These are phyloP conservation scores for Phaeodactylum tricornutum DNA, from an alignment of 108 stramenopile genomes.

Conservation along the genomic window DNA sequence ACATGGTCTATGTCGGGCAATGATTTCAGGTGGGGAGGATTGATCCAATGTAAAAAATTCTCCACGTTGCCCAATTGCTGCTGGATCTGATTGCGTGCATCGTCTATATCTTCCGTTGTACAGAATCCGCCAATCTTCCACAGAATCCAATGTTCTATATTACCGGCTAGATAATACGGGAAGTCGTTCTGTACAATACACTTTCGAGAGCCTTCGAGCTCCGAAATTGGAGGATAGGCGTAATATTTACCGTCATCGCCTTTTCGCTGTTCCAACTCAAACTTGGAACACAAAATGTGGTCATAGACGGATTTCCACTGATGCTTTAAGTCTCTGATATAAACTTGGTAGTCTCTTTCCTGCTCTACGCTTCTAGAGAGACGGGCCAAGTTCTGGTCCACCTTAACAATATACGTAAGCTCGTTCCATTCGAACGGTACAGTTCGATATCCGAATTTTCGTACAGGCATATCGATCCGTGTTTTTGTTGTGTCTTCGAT, in stretches of 20 bases:
- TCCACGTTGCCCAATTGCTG: background rate
- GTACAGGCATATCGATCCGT: constrained; percentile 11
- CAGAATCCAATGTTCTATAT: constrained; percentile 47
- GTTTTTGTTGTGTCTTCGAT: too few relatives aligned
- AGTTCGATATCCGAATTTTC: constrained; percentile 28
- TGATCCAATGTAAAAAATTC: constrained; percentile 35
- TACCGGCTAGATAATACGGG: constrained; percentile 33
- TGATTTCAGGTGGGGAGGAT: constrained; percentile 46
- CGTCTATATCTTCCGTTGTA: constrained; percentile 7
- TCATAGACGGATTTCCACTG: background rate
- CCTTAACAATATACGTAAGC: constrained; percentile 19
- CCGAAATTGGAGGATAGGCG: background rate
- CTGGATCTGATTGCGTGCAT: constrained; percentile 3
- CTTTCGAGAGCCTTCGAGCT: background rate
- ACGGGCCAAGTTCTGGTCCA: constrained; percentile 28
- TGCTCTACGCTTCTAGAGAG: constrained; percentile 44
- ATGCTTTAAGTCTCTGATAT: constrained; percentile 20
- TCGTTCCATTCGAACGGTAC: constrained; percentile 22
- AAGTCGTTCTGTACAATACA: constrained; percentile 27
- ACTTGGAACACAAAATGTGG: constrained; percentile 5
- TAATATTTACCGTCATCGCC: background rate
- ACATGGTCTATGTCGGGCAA: constrained; percentile 47
- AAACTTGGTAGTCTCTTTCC: constrained; percentile 31
- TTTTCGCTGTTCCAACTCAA: background rate
- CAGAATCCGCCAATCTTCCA: constrained; percentile 50